phyloP scores from a whole-genome alignment of 352 stramenopile species.

The Elongisporangium undulatum region DNA sequence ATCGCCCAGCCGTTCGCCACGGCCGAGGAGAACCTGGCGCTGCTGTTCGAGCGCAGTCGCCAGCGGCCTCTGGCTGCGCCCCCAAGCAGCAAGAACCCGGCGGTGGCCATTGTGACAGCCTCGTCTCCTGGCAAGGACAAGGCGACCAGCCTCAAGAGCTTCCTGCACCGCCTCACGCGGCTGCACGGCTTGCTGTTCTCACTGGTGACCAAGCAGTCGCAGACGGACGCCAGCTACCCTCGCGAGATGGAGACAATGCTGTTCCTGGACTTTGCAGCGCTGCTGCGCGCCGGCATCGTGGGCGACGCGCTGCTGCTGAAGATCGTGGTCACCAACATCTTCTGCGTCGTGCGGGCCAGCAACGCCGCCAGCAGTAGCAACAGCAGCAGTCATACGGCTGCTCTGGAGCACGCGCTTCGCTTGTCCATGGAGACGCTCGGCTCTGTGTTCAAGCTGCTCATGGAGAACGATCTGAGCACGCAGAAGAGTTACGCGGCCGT shows the following conservation, averaged over 20 bases:
- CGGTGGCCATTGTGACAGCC: conserved; percentile 18
- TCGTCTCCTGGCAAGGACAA: conserved; percentile 67
- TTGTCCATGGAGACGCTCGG: conserved; percentile 40
- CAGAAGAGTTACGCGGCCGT: background rate
- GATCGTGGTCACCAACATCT: conserved; percentile 75
- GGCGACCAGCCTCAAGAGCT: conserved; percentile 83
- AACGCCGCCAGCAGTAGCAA: background rate
- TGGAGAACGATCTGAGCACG: conserved; percentile 16
- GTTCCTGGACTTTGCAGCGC: conserved; percentile 47
- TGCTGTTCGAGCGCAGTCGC: conserved; percentile 87
- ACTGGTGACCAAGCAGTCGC: conserved; percentile 18
- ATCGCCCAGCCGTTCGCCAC: conserved; percentile 84
- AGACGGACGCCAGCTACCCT: conserved; percentile 25
- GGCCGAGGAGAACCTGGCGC: conserved; percentile 82
- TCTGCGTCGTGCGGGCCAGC: conserved; percentile 48
- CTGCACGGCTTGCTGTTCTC: conserved; percentile 86
- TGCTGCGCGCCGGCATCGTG: conserved; percentile 55
- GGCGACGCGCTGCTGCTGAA: conserved; percentile 79
- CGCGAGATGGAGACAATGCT: conserved; percentile 65
- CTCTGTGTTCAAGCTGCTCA: conserved; percentile 47
- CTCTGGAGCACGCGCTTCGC: conserved; percentile 46
- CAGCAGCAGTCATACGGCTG: conserved; percentile 11
- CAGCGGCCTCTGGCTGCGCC: conserved; percentile 55
- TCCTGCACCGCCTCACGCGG: conserved; percentile 77
- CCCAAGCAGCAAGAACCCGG: conserved; percentile 4